phyloP scores from a whole-genome alignment of 1,284 basidiomycete species.

The Anthracocystis panici-leucophaei region DNA sequence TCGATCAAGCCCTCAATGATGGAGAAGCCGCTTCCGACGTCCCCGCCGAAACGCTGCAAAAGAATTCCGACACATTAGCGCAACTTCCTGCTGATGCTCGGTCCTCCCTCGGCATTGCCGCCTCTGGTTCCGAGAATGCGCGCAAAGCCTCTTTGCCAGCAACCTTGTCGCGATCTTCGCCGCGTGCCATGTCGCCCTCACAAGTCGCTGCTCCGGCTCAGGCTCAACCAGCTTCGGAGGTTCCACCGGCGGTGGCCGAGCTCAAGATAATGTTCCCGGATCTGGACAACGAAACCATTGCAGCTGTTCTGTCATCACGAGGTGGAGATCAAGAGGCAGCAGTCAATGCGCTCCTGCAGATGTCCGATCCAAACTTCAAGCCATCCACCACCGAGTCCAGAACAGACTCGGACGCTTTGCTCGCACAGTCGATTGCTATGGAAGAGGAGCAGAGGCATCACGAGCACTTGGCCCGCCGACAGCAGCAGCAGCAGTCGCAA shows the following conservation, averaged over 20 bases:
- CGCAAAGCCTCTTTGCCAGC: conserved; percentile 37
- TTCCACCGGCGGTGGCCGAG: conserved; percentile 43
- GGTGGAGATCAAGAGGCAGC: conserved; percentile 58
- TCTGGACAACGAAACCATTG: conserved; percentile 57
- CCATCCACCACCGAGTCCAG: conserved; percentile 30
- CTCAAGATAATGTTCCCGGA: conserved; percentile 62
- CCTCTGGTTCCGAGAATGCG: conserved; percentile 12
- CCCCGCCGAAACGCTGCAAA: conserved; percentile 27
- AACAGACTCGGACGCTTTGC: conserved; percentile 54
- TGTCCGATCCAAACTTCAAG: conserved; percentile 61
- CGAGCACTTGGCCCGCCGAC: conserved; percentile 15
- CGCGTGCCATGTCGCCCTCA: conserved; percentile 43
- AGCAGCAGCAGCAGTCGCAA: conserved; percentile 38
- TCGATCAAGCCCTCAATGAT: conserved; percentile 44
- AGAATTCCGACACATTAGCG: conserved; percentile 37
- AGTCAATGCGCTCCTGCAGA: conserved; percentile 58
- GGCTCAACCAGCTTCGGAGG: not conserved
- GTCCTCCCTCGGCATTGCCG: conserved; percentile 12
- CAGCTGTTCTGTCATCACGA: conserved; percentile 52
- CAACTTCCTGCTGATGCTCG: conserved; percentile 37
- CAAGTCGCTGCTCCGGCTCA: conserved; percentile 5
- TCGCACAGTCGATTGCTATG: conserved; percentile 54
- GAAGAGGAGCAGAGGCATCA: conserved; percentile 50
- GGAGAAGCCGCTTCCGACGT: conserved; percentile 33
- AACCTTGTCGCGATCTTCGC: conserved; percentile 49